These are phyloP conservation scores for Echinochloa phyllopogon DNA, from an alignment of 176 grass and related monocot genomes.

Conservation along the genomic window DNA sequence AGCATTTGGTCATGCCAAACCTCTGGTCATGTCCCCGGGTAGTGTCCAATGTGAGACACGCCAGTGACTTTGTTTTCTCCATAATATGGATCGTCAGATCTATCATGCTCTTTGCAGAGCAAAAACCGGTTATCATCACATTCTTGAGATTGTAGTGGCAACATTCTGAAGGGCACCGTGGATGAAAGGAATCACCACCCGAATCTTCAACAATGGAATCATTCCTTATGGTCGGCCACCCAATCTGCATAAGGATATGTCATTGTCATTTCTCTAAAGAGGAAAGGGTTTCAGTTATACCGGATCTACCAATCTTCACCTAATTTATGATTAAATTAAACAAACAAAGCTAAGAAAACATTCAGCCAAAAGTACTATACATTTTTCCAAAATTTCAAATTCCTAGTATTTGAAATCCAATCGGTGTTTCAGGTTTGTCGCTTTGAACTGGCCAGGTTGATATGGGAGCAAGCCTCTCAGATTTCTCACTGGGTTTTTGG, in stretches of 20 bases:
- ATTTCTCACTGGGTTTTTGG: too few relatives aligned
- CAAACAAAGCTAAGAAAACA: too few relatives aligned
- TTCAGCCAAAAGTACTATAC: too few relatives aligned
- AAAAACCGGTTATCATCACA: slow-evolving; percentile 21
- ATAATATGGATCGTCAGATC: not conserved
- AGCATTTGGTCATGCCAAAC: too few relatives aligned
- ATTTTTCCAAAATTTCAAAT: too few relatives aligned
- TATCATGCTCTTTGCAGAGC: slow-evolving; percentile 33
- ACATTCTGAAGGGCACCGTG: not conserved
- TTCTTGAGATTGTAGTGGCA: slow-evolving; percentile 12
- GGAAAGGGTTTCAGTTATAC: too few relatives aligned
- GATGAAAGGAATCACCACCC: not conserved
- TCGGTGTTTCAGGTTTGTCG: too few relatives aligned
- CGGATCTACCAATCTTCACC: too few relatives aligned
- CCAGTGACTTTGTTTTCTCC: not conserved
- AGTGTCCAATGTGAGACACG: not conserved
- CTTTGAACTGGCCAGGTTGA: too few relatives aligned
- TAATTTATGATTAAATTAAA: too few relatives aligned
- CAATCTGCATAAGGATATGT: not conserved
- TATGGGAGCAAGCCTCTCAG: too few relatives aligned
- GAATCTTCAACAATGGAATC: slow-evolving; percentile 6
- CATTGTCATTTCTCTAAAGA: not conserved
- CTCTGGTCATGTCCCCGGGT: not conserved
- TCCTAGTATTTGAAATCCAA: too few relatives aligned
- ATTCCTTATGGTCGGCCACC: not conserved